Percentiles rank a stretch among this genome's conserved stretches.
Conservation (phyloP, 306 rosid species). For the Pyrus betulifolia region DNA sequence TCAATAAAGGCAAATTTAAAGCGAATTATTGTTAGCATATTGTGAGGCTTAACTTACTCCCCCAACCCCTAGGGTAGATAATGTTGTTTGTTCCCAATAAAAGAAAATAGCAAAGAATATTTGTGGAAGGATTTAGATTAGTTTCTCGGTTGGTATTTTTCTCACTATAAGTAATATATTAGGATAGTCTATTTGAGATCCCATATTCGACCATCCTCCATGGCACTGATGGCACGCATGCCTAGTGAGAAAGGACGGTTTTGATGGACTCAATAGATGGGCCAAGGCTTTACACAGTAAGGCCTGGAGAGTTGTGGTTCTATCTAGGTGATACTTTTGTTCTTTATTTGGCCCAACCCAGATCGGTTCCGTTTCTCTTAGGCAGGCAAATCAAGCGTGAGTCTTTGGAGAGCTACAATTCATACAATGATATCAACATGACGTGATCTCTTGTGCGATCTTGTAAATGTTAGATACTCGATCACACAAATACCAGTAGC, state of each 20-base stretch:
- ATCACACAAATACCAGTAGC: background rate
- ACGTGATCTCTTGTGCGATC: background rate
- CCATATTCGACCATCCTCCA: background rate
- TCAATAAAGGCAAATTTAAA: too few relatives aligned
- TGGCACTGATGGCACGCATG: background rate
- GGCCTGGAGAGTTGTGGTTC: background rate
- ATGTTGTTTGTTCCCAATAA: too few relatives aligned
- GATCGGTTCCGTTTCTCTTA: background rate
- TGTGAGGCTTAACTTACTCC: too few relatives aligned
- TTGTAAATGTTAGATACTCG: background rate
- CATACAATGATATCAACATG: background rate
- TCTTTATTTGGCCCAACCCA: background rate
- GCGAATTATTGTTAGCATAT: too few relatives aligned
- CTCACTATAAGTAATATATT: too few relatives aligned
- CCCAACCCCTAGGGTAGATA: too few relatives aligned
- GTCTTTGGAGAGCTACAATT: background rate
- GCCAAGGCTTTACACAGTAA: background rate
- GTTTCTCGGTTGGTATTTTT: too few relatives aligned
- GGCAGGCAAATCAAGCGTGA: background rate
- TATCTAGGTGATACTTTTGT: background rate
- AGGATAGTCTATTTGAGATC: too few relatives aligned
- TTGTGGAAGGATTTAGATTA: too few relatives aligned
- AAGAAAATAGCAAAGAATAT: too few relatives aligned
- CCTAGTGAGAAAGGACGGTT: background rate
- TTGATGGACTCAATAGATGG: background rate